Evolutionary conservation across 1,139 yeast species (phyloP).

Genomic region (Candida tetrigidarum): DNA sequence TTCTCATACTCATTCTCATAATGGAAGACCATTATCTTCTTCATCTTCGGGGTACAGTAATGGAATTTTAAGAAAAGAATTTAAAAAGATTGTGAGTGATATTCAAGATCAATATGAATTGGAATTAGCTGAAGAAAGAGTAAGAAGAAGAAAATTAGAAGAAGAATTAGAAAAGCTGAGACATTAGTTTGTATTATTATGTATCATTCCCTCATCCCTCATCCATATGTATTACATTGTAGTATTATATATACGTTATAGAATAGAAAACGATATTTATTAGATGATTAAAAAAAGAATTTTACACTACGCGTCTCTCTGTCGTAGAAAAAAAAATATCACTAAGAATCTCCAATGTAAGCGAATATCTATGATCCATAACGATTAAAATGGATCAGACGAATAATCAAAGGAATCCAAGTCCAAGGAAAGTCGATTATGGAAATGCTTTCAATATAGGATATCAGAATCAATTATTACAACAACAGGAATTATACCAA

Average conservation of each 20-base stretch:
- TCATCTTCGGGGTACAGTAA: conserved; percentile 30
- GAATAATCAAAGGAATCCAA: neutral
- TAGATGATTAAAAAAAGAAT: neutral
- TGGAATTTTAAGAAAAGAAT: conserved; percentile 67
- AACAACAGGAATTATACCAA: conserved; percentile 1
- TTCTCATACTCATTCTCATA: conserved; percentile 12
- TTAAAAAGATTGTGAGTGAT: conserved; percentile 66
- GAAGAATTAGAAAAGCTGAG: conserved; percentile 30
- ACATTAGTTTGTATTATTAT: neutral
- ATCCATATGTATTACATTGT: neutral
- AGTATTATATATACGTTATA: neutral
- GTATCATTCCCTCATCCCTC: neutral
- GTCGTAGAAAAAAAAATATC: neutral
- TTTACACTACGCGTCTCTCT: too few relatives aligned
- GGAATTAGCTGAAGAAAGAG: conserved; percentile 60
- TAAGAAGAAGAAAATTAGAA: conserved; percentile 54
- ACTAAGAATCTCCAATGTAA: too few relatives aligned
- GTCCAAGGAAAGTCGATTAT: neutral
- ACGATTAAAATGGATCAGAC: neutral
- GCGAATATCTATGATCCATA: too few relatives aligned
- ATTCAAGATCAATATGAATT: conserved; percentile 64
- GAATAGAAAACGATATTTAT: too few relatives aligned
- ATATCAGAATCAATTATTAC: conserved; percentile 5
- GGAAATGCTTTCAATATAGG: conserved; percentile 4
- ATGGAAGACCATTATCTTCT: conserved; percentile 21